These are phyloP conservation scores for Annulohypoxylon nitens DNA, from an alignment of 495 filamentous ascomycete species.

Conservation along the genomic window DNA sequence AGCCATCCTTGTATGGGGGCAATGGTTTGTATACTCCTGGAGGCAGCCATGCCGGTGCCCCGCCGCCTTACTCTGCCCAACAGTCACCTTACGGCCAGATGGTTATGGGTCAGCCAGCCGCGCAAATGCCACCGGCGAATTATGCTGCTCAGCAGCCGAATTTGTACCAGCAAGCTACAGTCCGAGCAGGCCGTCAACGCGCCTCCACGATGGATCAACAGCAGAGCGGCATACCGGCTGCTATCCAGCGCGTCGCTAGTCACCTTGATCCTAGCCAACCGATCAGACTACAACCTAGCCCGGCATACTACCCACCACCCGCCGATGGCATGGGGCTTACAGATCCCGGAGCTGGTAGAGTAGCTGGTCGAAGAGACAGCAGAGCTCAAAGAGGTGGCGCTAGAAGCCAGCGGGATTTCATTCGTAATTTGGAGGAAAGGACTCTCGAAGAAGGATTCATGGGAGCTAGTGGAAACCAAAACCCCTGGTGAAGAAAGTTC, in stretches of 20 bases:
- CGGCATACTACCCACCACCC: constrained; percentile 98
- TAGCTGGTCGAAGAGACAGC: constrained; percentile 81
- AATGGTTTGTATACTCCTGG: constrained; percentile 80
- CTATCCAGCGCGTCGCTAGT: constrained; percentile 95
- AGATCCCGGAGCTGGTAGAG: constrained; percentile 68
- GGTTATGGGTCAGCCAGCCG: constrained; percentile 73
- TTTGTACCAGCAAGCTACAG: constrained; percentile 88
- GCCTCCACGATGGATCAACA: constrained; percentile 97
- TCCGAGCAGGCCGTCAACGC: constrained; percentile 84
- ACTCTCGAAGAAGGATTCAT: constrained; percentile 88
- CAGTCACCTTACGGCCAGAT: constrained; percentile 80
- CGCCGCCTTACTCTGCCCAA: constrained; percentile 88
- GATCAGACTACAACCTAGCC: constrained; percentile 93
- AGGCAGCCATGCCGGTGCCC: constrained; percentile 72
- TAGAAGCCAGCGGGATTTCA: constrained; percentile 85
- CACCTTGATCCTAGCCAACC: constrained; percentile 96
- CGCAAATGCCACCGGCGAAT: constrained; percentile 76
- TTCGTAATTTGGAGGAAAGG: constrained; percentile 91
- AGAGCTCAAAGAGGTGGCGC: constrained; percentile 70
- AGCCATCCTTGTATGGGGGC: constrained; percentile 80
- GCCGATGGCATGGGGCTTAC: constrained; percentile 77
- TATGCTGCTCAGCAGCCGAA: constrained; percentile 73
- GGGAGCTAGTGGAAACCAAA: constrained; percentile 57
- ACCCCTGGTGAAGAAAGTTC: constrained; percentile 61
- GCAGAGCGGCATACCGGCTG: constrained; percentile 87